Percentiles rank a stretch among this genome's conserved stretches.
phyloP scores from a whole-genome alignment of 208 protist genomes.

The Porcisia hertigi region DNA sequence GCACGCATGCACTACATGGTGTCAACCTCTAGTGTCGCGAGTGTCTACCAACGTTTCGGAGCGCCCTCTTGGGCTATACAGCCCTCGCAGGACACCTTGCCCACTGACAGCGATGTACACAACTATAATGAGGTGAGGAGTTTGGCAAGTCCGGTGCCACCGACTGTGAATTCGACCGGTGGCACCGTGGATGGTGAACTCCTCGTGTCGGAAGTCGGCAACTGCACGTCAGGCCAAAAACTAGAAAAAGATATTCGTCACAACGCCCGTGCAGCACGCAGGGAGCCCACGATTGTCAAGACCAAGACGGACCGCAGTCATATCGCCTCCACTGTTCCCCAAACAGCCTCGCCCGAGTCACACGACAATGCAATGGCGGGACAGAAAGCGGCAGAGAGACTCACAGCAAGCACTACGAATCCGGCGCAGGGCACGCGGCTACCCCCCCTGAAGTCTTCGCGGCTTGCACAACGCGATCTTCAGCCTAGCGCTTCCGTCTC shows the following conservation, averaged over 20 bases:
- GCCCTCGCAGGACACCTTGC: neutral
- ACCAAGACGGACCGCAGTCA: neutral
- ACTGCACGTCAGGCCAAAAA: conserved; percentile 20
- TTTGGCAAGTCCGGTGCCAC: neutral
- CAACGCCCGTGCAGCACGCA: conserved; percentile 27
- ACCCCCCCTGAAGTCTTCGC: neutral
- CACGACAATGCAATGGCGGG: neutral
- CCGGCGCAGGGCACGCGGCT: neutral
- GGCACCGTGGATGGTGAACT: neutral
- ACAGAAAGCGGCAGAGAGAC: neutral
- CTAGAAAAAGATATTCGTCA: conserved; percentile 58
- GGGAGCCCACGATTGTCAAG: neutral
- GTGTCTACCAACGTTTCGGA: conserved; percentile 42
- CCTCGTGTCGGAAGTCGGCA: neutral
- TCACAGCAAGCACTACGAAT: neutral
- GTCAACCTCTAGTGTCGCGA: conserved; percentile 49
- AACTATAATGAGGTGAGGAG: neutral
- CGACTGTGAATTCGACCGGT: neutral
- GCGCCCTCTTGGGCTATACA: conserved; percentile 7
- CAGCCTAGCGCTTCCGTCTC: neutral
- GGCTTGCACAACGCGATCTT: neutral
- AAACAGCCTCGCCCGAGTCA: neutral
- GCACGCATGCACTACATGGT: conserved; percentile 53
- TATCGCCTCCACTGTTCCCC: neutral
- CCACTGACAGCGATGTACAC: neutral